These are phyloP conservation scores for Suillus paluster DNA, from an alignment of 768 basidiomycete genomes.

Conservation along the genomic window DNA sequence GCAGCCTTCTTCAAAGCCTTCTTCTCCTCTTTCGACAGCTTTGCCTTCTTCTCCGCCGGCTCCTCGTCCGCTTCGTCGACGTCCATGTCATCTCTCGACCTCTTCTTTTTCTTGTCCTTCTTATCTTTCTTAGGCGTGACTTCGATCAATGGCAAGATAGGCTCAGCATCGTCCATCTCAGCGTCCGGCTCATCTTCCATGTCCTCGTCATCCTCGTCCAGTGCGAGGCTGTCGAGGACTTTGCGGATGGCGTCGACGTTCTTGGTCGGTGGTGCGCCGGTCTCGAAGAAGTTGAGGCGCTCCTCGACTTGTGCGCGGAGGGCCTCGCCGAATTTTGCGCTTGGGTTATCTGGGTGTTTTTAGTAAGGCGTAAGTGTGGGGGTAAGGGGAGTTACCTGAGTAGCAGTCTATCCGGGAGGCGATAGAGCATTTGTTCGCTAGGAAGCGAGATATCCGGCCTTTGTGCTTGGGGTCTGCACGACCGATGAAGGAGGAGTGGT, in stretches of 20 bases:
- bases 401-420: slow-evolving; percentile 97
- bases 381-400: slow-evolving; percentile 54
- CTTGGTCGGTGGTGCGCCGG: slow-evolving; percentile 85
- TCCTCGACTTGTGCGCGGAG: slow-evolving; percentile 95
- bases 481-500: slow-evolving; percentile 96
- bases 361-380: not conserved
- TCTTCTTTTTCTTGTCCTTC: slow-evolving; percentile 72
- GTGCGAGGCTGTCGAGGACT: slow-evolving; percentile 77
- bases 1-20: slow-evolving; percentile 81
- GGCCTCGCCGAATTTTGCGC: slow-evolving; percentile 94
- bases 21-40: slow-evolving; percentile 85
- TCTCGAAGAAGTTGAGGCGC: slow-evolving; percentile 92
- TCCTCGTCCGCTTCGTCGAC: slow-evolving; percentile 59
- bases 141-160: slow-evolving; percentile 63
- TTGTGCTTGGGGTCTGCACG: slow-evolving; percentile 94
- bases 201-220: slow-evolving; percentile 68
- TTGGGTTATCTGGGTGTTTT: slow-evolving; percentile 67
- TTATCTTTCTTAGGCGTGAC: slow-evolving; percentile 59
- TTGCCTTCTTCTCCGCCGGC: slow-evolving; percentile 65
- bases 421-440: slow-evolving; percentile 98
- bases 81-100: slow-evolving; percentile 69
- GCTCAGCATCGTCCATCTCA: slow-evolving; percentile 49
- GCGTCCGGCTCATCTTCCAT: slow-evolving; percentile 41
- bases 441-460: slow-evolving; percentile 97
- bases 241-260: slow-evolving; percentile 92